These are phyloP conservation scores for Fusarium sp. DNA, from an alignment of 2,329 filamentous ascomycete genomes.

Conservation along the genomic window DNA sequence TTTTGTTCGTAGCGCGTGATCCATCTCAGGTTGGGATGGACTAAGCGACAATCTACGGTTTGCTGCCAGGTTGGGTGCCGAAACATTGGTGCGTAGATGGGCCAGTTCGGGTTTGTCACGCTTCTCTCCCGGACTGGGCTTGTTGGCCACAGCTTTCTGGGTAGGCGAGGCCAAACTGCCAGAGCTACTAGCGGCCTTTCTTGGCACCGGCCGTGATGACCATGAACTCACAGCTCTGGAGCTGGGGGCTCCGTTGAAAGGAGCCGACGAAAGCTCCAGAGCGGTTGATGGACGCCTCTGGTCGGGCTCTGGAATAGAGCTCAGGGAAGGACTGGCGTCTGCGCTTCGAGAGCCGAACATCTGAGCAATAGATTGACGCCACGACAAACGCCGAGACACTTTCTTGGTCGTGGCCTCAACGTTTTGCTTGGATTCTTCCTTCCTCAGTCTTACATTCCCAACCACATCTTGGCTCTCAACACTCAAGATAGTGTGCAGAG, in stretches of 20 bases:
- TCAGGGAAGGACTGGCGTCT: slow-evolving; percentile 17
- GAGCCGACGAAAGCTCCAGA: slow-evolving; percentile 9
- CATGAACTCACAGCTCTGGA: slow-evolving; percentile 12
- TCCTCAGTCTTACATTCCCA: slow-evolving; percentile 14
- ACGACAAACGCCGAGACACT: slow-evolving; percentile 33
- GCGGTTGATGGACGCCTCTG: slow-evolving; percentile 28
- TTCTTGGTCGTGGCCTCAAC: slow-evolving; percentile 15
- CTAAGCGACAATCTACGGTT: slow-evolving; percentile 20
- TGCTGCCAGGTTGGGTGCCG: slow-evolving; percentile 48
- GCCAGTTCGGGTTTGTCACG: slow-evolving; percentile 34
- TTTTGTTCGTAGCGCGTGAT: slow-evolving; percentile 49
- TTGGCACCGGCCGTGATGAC: slow-evolving; percentile 6
- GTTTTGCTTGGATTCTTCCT: slow-evolving; percentile 3
- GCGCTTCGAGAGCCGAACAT: slow-evolving; percentile 37
- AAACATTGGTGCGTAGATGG: slow-evolving; percentile 39
- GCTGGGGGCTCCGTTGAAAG: background rate
- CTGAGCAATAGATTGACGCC: slow-evolving; percentile 36
- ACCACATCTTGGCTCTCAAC: slow-evolving; percentile 60
- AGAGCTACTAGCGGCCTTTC: slow-evolving; percentile 19
- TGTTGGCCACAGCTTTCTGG: slow-evolving; percentile 3
- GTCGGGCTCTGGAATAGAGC: slow-evolving; percentile 10
- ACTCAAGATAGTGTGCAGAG: slow-evolving; percentile 64
- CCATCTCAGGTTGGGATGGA: slow-evolving; percentile 22
- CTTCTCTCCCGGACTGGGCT: slow-evolving; percentile 2
- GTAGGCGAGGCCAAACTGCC: slow-evolving; percentile 15